Conservation (phyloP, 495 filamentous ascomycete species). For the Amorphotheca resinae region DNA sequence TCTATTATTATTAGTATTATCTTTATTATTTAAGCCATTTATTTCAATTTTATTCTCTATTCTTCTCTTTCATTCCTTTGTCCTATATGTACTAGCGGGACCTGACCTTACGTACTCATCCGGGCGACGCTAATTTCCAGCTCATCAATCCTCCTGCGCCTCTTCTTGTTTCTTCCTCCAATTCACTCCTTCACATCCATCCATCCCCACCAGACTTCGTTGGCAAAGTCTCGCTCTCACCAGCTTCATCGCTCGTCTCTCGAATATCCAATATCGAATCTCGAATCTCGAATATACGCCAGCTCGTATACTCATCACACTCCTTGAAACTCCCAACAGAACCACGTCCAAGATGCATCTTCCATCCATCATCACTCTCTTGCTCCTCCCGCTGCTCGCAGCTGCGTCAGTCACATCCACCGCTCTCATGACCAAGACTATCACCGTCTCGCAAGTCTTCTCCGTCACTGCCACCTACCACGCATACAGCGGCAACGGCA, state of each 20-base stretch:
- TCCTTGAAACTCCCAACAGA: not conserved
- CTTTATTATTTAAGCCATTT: no score
- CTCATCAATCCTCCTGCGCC: not conserved
- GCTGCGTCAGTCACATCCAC: slow-evolving; percentile 35
- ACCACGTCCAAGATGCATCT: slow-evolving; percentile 26
- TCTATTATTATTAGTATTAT: no score
- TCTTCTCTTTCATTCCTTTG: no score
- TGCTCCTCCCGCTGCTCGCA: slow-evolving; percentile 32
- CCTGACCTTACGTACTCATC: no score
- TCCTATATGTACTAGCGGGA: no score
- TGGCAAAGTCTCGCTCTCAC: slow-evolving; percentile 46
- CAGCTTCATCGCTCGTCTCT: no score
- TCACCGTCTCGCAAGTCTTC: slow-evolving; percentile 33
- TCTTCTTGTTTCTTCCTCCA: not conserved
- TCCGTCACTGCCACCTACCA: slow-evolving; percentile 21
- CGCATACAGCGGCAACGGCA: slow-evolving; percentile 17
- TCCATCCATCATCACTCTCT: slow-evolving; percentile 24
- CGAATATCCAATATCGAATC: slow-evolving; percentile 9
- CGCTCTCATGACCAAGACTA: slow-evolving; percentile 37
- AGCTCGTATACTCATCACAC: slow-evolving; percentile 1
- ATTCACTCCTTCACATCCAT: slow-evolving; percentile 3
- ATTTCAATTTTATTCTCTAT: no score
- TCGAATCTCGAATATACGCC: slow-evolving; percentile 1
- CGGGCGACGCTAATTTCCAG: no score
- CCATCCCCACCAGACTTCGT: slow-evolving; percentile 35